Conservation (phyloP, 2,329 filamentous ascomycete genomes). For the Xylaria sp. region DNA sequence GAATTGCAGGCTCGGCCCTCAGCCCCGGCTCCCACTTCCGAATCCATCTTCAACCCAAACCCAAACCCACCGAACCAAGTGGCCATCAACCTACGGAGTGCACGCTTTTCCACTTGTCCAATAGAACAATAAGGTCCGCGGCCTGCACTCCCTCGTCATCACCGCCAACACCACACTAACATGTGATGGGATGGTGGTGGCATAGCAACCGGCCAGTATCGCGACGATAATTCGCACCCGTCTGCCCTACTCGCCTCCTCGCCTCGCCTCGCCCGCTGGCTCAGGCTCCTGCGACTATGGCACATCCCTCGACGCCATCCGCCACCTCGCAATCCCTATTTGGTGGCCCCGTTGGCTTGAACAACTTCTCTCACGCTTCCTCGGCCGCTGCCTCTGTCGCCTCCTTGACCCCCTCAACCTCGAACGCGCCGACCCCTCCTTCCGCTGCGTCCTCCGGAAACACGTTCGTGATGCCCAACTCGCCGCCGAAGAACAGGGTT, state of each 20-base stretch:
- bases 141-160: constrained; percentile 10
- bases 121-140: neutral
- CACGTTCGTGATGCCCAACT: constrained; percentile 92
- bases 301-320: constrained; percentile 45
- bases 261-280: neutral
- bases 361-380: constrained; percentile 43
- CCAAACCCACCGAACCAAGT: neutral
- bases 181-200: constrained; percentile 33
- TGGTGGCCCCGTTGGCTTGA: constrained; percentile 45
- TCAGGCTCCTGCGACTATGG: constrained; percentile 38
- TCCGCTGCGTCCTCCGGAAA: constrained; percentile 71
- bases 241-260: neutral
- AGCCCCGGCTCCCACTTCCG: neutral
- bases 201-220: constrained; percentile 21
- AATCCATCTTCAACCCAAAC: constrained; percentile 11
- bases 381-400: constrained; percentile 42
- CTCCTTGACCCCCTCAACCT: constrained; percentile 49
- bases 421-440: constrained; percentile 56
- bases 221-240: constrained; percentile 12
- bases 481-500: constrained; percentile 74
- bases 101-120: neutral
- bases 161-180: constrained; percentile 15
- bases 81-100: constrained; percentile 5
- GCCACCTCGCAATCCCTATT: constrained; percentile 46
- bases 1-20: neutral